phyloP scores from a whole-genome alignment of 2,329 filamentous ascomycete species.

The Penicillium sclerotigenum region DNA sequence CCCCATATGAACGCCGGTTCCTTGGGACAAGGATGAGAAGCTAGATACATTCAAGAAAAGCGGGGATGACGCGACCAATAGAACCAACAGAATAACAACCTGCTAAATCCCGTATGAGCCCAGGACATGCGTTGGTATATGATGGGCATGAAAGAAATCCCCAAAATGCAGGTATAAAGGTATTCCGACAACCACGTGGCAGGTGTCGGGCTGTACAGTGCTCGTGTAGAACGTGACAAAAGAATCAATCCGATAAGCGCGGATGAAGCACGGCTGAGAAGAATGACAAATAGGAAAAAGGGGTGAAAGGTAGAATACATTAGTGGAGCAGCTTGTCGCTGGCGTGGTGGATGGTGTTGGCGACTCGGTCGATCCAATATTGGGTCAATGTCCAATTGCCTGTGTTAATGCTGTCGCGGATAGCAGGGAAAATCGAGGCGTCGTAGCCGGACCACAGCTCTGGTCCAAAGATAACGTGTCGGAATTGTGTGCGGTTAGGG shows the following conservation, averaged over 20 bases:
- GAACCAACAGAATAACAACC: neutral
- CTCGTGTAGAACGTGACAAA: slow-evolving; percentile 6
- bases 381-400: slow-evolving; percentile 69
- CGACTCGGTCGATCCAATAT: slow-evolving; percentile 67
- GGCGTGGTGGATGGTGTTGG: slow-evolving; percentile 63
- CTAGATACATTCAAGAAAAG: slow-evolving; percentile 5
- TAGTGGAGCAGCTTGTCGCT: slow-evolving; percentile 47
- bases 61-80: neutral
- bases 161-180: slow-evolving; percentile 16
- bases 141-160: slow-evolving; percentile 5
- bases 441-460: slow-evolving; percentile 70
- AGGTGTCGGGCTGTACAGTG: slow-evolving; percentile 21
- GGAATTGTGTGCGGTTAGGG: slow-evolving; percentile 86
- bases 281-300: neutral
- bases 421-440: slow-evolving; percentile 72
- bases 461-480: slow-evolving; percentile 86
- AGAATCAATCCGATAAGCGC: slow-evolving; percentile 5
- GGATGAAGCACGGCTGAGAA: slow-evolving; percentile 1
- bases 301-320: slow-evolving; percentile 11
- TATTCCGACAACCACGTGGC: neutral
- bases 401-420: slow-evolving; percentile 72
- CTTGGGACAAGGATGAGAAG: slow-evolving; percentile 7
- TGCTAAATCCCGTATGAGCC: neutral
- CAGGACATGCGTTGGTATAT: slow-evolving; percentile 14
- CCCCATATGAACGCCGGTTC: slow-evolving; percentile 9